Percentiles rank a stretch among this genome's conserved stretches.
phyloP scores from a whole-genome alignment of 2,329 filamentous ascomycete genomes.

The Colletotrichum falcatum region DNA sequence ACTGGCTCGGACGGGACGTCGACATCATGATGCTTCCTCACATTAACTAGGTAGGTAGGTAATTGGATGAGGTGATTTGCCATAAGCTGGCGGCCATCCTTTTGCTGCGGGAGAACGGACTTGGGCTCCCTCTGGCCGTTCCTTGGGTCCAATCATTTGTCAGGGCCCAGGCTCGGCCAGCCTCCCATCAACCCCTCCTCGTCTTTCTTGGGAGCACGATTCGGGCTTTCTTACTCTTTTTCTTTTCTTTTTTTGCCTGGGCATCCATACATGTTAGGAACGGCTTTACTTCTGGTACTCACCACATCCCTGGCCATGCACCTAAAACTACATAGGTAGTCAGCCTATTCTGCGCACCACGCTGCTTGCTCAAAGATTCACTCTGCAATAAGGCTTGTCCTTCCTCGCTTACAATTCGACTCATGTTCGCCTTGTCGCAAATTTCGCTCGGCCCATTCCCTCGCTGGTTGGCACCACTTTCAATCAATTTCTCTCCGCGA shows the following conservation, averaged over 20 bases:
- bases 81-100: not conserved
- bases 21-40: not conserved
- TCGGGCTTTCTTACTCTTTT: no score
- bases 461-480: not conserved
- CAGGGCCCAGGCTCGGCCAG: conserved; percentile 3
- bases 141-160: conserved; percentile 3
- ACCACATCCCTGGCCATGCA: conserved; percentile 29
- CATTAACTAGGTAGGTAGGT: no score
- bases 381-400: not conserved
- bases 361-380: conserved; percentile 14
- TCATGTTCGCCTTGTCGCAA: not conserved
- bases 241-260: conserved; percentile 2
- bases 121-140: conserved; percentile 3
- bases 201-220: conserved; percentile 17
- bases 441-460: conserved; percentile 1
- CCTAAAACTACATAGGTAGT: not conserved
- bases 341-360: conserved; percentile 25
- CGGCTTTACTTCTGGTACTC: conserved; percentile 15
- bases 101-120: conserved; percentile 1
- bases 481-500: not conserved
- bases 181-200: conserved; percentile 17
- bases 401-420: conserved; percentile 3
- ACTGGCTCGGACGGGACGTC: no score
- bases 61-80: not conserved
- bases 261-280: conserved; percentile 7